Percentiles rank a stretch among this genome's conserved stretches.
Evolutionary conservation across 352 stramenopile genomes (phyloP).

Genomic region (Phytophthora foliorum): DNA sequence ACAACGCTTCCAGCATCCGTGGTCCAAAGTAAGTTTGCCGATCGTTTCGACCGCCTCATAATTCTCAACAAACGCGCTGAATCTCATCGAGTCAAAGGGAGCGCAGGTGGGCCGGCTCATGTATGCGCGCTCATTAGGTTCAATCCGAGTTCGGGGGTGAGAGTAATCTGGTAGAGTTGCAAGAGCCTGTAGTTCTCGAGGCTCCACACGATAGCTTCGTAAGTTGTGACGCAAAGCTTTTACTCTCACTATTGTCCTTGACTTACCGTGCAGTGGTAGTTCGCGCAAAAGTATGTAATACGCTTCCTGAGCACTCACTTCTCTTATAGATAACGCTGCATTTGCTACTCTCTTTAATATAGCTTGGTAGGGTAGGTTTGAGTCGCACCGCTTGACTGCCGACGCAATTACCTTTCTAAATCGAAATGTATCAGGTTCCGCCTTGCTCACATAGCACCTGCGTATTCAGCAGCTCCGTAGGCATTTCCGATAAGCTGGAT

Average conservation of each 20-base stretch:
- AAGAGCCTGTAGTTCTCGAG: background rate
- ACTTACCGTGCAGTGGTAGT: too few relatives aligned
- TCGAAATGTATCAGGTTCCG: too few relatives aligned
- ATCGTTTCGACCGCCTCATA: background rate
- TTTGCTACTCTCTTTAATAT: background rate
- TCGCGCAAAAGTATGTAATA: too few relatives aligned
- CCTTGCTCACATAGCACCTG: too few relatives aligned
- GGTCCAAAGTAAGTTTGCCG: background rate
- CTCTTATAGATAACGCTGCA: background rate
- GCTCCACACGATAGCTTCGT: background rate
- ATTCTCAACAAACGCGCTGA: background rate
- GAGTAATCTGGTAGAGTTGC: background rate
- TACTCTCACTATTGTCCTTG: background rate
- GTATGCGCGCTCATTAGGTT: constrained; percentile 1
- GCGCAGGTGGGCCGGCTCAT: background rate
- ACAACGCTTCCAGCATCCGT: background rate
- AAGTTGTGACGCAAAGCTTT: constrained; percentile 1
- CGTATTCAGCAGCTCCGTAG: too few relatives aligned
- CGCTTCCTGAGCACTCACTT: background rate
- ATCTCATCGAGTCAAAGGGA: background rate
- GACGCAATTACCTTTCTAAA: too few relatives aligned
- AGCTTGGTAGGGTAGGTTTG: too few relatives aligned
- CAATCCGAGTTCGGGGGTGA: background rate
- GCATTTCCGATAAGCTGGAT: too few relatives aligned
- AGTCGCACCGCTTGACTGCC: too few relatives aligned